phyloP scores from a whole-genome alignment of 495 filamentous ascomycete genomes.

The Usnea hakonensis region DNA sequence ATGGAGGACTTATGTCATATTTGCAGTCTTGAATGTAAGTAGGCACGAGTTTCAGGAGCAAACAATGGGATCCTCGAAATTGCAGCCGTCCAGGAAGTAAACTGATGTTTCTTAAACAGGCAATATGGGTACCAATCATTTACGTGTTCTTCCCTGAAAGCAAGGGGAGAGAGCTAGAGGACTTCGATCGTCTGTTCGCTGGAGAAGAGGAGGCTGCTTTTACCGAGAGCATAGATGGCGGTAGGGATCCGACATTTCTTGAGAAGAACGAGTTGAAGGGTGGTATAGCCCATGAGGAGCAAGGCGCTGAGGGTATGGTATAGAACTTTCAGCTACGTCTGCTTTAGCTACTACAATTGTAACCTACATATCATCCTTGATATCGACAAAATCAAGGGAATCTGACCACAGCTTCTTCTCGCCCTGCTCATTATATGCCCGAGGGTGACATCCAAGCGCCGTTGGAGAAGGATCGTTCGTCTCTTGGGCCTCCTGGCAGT shows the following conservation, averaged over 20 bases:
- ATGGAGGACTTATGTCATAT: slow-evolving; percentile 44
- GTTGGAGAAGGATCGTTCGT: neutral
- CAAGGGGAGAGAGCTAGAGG: slow-evolving; percentile 39
- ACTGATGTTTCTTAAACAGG: neutral
- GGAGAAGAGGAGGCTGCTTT: slow-evolving; percentile 13
- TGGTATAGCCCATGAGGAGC: neutral
- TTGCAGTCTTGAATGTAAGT: slow-evolving; percentile 36
- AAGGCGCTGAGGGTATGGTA: neutral
- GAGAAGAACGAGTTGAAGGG: neutral
- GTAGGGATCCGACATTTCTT: neutral
- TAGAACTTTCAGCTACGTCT: neutral
- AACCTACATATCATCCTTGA: slow-evolving; percentile 14
- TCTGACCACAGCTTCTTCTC: slow-evolving; percentile 34
- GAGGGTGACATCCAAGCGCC: slow-evolving; percentile 20
- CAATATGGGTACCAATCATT: slow-evolving; percentile 28
- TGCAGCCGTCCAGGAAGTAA: neutral
- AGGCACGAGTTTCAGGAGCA: neutral
- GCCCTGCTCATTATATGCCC: slow-evolving; percentile 32
- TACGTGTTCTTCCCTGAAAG: slow-evolving; percentile 40
- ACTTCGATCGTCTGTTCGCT: slow-evolving; percentile 43
- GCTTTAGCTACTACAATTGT: neutral
- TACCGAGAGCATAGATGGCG: neutral
- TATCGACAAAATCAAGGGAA: slow-evolving; percentile 31
- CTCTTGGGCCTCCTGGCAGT: slow-evolving; percentile 27
- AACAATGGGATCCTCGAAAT: neutral